These are phyloP conservation scores for Capniomyces stellatus DNA, from an alignment of 371 early-diverging fungal species.

Conservation along the genomic window DNA sequence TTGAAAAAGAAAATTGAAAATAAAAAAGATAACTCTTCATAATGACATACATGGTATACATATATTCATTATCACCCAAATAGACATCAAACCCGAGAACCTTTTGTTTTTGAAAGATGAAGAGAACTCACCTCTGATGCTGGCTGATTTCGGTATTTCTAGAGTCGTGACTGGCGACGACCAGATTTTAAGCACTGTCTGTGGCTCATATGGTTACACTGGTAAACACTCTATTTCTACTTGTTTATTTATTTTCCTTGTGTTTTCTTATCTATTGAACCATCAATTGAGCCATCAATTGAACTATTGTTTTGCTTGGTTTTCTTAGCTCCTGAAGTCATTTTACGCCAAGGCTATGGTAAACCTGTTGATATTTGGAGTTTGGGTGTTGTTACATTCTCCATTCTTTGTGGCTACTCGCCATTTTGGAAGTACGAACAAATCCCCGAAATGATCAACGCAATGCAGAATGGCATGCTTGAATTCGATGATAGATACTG, in stretches of 20 bases:
- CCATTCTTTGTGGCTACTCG: slow-evolving; percentile 61
- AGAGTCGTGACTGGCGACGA: slow-evolving; percentile 40
- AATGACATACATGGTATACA: no score
- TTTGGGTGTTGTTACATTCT: slow-evolving; percentile 86
- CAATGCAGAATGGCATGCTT: slow-evolving; percentile 42
- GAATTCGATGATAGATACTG: slow-evolving; percentile 65
- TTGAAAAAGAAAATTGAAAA: not conserved
- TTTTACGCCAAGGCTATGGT: slow-evolving; percentile 60
- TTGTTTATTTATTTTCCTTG: no score
- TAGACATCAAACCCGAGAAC: slow-evolving; percentile 68
- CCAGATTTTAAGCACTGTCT: slow-evolving; percentile 56
- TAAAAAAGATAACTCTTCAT: not conserved
- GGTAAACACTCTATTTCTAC: not conserved
- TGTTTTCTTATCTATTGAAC: no score
- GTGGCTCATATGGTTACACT: slow-evolving; percentile 82
- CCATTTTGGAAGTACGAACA: slow-evolving; percentile 67
- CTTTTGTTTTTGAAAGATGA: slow-evolving; percentile 36
- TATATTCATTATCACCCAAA: no score
- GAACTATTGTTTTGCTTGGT: no score
- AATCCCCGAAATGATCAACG: slow-evolving; percentile 34
- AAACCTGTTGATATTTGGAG: slow-evolving; percentile 93
- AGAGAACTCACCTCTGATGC: slow-evolving; percentile 55
- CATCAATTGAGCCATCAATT: no score
- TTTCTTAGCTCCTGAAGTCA: slow-evolving; percentile 67
- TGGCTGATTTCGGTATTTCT: slow-evolving; percentile 75